Percentiles rank a stretch among this genome's conserved stretches.
These are phyloP conservation scores for Ceratocystis albifundus DNA, from an alignment of 2,329 filamentous ascomycete genomes.

Conservation along the genomic window DNA sequence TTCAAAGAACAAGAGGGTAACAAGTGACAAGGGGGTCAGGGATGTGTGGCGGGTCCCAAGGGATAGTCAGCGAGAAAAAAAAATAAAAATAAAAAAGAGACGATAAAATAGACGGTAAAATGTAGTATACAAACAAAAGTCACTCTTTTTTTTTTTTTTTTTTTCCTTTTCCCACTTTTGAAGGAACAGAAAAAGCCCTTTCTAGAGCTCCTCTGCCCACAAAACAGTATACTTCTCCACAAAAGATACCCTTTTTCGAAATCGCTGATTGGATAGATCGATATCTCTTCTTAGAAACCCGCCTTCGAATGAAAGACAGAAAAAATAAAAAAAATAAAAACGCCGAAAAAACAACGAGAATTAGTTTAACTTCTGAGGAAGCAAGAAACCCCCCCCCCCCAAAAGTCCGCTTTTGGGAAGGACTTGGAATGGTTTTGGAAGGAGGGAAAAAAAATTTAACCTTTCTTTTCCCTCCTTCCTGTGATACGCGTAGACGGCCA, in stretches of 20 bases:
- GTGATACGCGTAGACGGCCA: not conserved
- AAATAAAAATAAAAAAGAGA: not conserved
- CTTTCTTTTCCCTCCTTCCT: not conserved
- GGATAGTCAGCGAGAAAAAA: not conserved
- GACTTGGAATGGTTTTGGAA: not conserved
- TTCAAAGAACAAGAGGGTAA: not conserved
- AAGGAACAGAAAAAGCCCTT: conserved; percentile 1
- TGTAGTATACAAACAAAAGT: not conserved
- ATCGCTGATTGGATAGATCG: not conserved
- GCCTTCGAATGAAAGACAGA: not conserved
- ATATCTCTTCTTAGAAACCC: no score
- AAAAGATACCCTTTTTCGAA: not conserved
- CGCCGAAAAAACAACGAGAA: conserved; percentile 3
- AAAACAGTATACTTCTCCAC: not conserved
- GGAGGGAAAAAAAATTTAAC: not conserved
- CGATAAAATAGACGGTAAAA: not conserved
- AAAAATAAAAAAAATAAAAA: no score
- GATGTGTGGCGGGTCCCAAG: not conserved
- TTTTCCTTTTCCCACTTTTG: not conserved
- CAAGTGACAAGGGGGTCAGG: conserved; percentile 5
- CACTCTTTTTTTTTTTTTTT: conserved; percentile 7
- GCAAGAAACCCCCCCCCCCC: no score
- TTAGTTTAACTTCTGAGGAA: not conserved
- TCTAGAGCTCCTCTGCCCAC: not conserved
- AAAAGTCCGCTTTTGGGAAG: not conserved